phyloP scores from a whole-genome alignment of 2,329 filamentous ascomycete species.

The Neofusicoccum parvum region DNA sequence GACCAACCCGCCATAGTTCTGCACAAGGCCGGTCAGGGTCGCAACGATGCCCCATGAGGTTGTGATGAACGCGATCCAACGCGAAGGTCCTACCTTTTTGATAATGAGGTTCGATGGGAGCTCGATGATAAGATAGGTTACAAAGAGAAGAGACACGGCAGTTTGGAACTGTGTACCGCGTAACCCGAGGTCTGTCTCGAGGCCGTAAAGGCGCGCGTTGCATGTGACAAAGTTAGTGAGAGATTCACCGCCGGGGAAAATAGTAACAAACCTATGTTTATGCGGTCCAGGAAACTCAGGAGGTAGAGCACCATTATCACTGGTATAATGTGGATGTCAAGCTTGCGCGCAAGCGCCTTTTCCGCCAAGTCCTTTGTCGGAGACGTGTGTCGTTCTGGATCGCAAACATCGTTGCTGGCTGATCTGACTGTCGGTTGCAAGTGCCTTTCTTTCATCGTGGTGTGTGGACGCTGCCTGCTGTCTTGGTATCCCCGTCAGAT shows the following conservation, averaged over 20 bases:
- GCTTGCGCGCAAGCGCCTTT: slow-evolving; percentile 62
- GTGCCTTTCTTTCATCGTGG: not conserved
- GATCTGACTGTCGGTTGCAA: not conserved
- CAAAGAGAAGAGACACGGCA: slow-evolving; percentile 48
- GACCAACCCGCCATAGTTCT: slow-evolving; percentile 66
- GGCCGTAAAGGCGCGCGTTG: slow-evolving; percentile 64
- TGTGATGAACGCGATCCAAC: slow-evolving; percentile 63
- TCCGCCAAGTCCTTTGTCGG: slow-evolving; percentile 44
- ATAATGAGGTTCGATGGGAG: slow-evolving; percentile 50
- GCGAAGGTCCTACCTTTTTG: slow-evolving; percentile 48
- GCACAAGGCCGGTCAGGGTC: slow-evolving; percentile 67
- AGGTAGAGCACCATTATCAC: slow-evolving; percentile 72
- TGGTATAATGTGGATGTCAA: slow-evolving; percentile 66
- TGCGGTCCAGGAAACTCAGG: slow-evolving; percentile 75
- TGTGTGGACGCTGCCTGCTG: not conserved
- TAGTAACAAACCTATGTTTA: slow-evolving; percentile 58
- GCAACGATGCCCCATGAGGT: slow-evolving; percentile 64
- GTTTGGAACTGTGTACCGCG: slow-evolving; percentile 67
- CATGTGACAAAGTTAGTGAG: slow-evolving; percentile 36
- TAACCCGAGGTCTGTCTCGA: slow-evolving; percentile 65
- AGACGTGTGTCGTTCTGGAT: slow-evolving; percentile 25
- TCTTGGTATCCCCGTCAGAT: too few species aligned
- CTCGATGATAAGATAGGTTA: slow-evolving; percentile 49
- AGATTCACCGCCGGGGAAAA: not conserved
- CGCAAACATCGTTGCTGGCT: not conserved